Conservation (phyloP, 163 green algal species). For the Scenedesmus sp. region DNA sequence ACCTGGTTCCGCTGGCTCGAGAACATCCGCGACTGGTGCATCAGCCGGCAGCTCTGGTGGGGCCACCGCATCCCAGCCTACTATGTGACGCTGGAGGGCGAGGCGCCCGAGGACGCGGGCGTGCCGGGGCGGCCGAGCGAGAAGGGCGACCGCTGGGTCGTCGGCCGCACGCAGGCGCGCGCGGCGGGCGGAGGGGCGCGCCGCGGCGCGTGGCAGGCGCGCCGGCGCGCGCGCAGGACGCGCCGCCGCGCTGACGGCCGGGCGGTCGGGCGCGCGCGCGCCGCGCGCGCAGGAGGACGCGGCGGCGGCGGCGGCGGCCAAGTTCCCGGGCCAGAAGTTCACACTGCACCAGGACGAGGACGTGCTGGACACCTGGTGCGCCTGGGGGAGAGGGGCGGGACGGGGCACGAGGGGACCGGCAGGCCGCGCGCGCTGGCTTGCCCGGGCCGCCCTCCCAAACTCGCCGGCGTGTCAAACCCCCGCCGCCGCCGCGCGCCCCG, state of each 20-base stretch:
- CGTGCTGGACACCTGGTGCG: conserved; percentile 97
- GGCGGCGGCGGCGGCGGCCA: conserved; percentile 54
- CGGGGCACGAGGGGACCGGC: too few relatives aligned
- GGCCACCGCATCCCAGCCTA: conserved; percentile 98
- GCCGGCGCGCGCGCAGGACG: too few relatives aligned
- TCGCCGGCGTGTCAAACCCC: too few relatives aligned
- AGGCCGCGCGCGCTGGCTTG: too few relatives aligned
- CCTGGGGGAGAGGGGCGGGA: too few relatives aligned
- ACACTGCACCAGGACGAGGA: conserved; percentile 95
- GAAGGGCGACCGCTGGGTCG: conserved; percentile 87
- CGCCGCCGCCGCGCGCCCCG: too few relatives aligned
- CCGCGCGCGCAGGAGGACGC: conserved; percentile 79
- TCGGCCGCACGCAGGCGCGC: conserved; percentile 70
- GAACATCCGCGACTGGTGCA: conserved; percentile 99
- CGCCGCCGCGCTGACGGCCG: too few relatives aligned
- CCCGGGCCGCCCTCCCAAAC: too few relatives aligned
- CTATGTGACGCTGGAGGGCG: conserved; percentile 86
- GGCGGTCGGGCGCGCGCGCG: too few relatives aligned
- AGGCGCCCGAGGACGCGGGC: conserved; percentile 27
- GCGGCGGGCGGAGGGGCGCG: too few relatives aligned
- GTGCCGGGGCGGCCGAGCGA: conserved; percentile 75
- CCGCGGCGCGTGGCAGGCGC: too few relatives aligned
- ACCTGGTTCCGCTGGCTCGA: conserved; percentile 88
- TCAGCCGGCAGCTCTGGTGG: conserved; percentile 99
- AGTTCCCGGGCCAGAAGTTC: conserved; percentile 75